Evolutionary conservation across 257 asterid genomes (phyloP).

Genomic region (Orobanche coerulescens): DNA sequence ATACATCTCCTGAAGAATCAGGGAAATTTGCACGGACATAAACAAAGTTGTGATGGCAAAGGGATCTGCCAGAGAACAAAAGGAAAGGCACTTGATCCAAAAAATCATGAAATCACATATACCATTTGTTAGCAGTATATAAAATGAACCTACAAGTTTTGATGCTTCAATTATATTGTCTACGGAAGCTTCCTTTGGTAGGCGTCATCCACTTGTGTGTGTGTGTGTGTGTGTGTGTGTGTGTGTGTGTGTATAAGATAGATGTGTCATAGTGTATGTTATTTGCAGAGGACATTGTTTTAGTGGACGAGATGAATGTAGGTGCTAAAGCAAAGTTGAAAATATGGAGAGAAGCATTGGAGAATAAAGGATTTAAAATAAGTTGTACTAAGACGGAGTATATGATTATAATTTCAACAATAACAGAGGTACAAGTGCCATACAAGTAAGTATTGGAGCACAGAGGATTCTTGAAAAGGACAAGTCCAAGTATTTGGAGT

Average conservation of each 20-base stretch:
- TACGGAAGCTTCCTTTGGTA: background rate
- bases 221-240: background rate
- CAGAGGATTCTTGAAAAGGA: too few relatives aligned
- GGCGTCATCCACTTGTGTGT: background rate
- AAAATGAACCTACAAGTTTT: background rate
- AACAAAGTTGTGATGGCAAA: background rate
- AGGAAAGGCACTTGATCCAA: background rate
- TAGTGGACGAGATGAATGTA: too few relatives aligned
- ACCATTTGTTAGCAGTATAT: background rate
- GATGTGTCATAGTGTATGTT: too few relatives aligned
- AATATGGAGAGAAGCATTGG: background rate
- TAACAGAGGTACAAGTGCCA: too few relatives aligned
- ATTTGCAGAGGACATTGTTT: too few relatives aligned
- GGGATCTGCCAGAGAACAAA: background rate
- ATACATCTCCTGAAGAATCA: slow-evolving; percentile 27
- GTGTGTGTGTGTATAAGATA: too few relatives aligned
- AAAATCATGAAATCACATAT: background rate
- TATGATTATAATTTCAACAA: too few relatives aligned
- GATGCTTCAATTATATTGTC: background rate
- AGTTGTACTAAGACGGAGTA: too few relatives aligned
- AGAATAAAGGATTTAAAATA: too few relatives aligned
- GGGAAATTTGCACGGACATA: slow-evolving; percentile 17
- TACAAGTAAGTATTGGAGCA: too few relatives aligned
- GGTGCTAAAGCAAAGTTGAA: background rate
- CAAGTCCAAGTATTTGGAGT: too few relatives aligned